These are phyloP conservation scores for Huntiella abstrusa DNA, from an alignment of 2,329 filamentous ascomycete genomes.

Conservation along the genomic window DNA sequence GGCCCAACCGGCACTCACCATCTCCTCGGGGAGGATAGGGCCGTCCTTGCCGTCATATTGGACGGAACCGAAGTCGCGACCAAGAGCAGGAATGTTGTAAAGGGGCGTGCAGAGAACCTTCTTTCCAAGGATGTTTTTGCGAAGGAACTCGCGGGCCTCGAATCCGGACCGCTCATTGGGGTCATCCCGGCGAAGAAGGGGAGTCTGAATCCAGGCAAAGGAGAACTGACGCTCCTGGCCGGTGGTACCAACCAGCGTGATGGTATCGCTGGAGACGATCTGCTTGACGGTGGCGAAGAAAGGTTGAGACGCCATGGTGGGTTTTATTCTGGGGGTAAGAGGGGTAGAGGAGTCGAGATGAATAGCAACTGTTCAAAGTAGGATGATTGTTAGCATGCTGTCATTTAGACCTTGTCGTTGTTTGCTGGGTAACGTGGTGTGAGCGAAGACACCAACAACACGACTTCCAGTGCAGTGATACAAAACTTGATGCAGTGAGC, in stretches of 20 bases:
- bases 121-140: conserved; percentile 70
- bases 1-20: conserved; percentile 76
- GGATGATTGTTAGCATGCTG: no score
- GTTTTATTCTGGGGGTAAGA: background rate
- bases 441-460: no score
- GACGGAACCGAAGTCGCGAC: conserved; percentile 74
- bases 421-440: no score
- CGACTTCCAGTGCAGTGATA: no score
- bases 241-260: conserved; percentile 36
- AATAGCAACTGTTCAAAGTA: no score
- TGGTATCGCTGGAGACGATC: conserved; percentile 81
- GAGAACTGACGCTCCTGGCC: conserved; percentile 71
- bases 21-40: conserved; percentile 58
- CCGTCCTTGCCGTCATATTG: conserved; percentile 57
- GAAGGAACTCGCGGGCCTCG: conserved; percentile 82
- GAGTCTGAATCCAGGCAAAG: conserved; percentile 80
- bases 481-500: no score
- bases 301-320: conserved; percentile 19
- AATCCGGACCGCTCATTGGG: conserved; percentile 77
- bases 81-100: conserved; percentile 70
- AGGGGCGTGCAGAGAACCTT: conserved; percentile 66
- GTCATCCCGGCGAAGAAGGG: conserved; percentile 68
- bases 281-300: conserved; percentile 70
- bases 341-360: no score
- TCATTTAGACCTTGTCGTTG: no score